Percentiles rank a stretch among this genome's conserved stretches.
Evolutionary conservation across 1,139 yeast species (phyloP).

Genomic region (Saccharomyces hybrid): DNA sequence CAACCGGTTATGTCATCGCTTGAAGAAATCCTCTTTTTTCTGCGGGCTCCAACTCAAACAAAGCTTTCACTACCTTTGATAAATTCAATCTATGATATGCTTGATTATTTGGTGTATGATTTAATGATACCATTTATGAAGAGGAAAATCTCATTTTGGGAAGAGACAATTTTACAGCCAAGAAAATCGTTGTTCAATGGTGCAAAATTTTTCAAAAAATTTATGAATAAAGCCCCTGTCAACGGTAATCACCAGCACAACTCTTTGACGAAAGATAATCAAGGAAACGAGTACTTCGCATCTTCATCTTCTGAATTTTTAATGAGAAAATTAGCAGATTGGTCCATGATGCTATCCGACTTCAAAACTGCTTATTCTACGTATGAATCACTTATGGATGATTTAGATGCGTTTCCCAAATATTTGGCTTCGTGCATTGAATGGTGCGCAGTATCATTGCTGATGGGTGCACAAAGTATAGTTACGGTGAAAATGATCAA

Average conservation of each 20-base stretch:
- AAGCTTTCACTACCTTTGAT: constrained; percentile 18
- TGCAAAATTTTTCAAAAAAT: constrained; percentile 25
- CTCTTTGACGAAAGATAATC: constrained; percentile 13
- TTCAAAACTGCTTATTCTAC: constrained; percentile 78
- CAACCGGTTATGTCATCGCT: constrained; percentile 41
- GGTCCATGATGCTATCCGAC: constrained; percentile 84
- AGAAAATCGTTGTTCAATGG: constrained; percentile 41
- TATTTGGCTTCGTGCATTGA: constrained; percentile 83
- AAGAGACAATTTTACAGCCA: constrained; percentile 67
- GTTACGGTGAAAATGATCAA: constrained; percentile 54
- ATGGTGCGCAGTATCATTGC: constrained; percentile 67
- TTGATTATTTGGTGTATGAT: constrained; percentile 21
- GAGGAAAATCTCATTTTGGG: constrained; percentile 69
- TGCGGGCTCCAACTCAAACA: constrained; percentile 38
- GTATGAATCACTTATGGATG: constrained; percentile 76
- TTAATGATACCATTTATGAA: constrained; percentile 31
- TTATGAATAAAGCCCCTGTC: constrained; percentile 31
- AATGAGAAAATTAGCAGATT: constrained; percentile 79
- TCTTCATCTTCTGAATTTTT: constrained; percentile 60
- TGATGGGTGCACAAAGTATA: constrained; percentile 61
- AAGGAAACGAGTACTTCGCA: constrained; percentile 22
- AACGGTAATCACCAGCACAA: constrained; percentile 42
- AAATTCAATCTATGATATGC: constrained; percentile 21
- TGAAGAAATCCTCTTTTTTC: constrained; percentile 71
- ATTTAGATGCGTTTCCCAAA: constrained; percentile 41